Evolutionary conservation across 2,329 filamentous ascomycete species (phyloP).

Genomic region (Purpureocillium lavendulum): DNA sequence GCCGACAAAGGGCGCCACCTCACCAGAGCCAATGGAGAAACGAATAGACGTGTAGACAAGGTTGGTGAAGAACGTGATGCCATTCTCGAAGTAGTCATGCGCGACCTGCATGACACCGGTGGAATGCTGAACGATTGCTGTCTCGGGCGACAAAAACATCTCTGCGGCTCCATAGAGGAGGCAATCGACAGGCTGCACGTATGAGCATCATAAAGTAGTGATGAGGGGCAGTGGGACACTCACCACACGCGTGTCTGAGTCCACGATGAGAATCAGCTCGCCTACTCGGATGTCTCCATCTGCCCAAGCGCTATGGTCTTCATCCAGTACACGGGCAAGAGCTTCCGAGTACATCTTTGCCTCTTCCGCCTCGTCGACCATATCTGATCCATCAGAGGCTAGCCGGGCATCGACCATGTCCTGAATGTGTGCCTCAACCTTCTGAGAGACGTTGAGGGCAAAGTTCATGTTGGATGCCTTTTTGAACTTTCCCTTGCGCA

Average conservation of each 20-base stretch:
- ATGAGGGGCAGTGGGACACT: neutral
- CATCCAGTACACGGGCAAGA: constrained; percentile 40
- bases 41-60: constrained; percentile 67
- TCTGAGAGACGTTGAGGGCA: constrained; percentile 51
- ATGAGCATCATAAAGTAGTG: neutral
- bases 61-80: constrained; percentile 71
- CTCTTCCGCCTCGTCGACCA: constrained; percentile 21
- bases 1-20: constrained; percentile 67
- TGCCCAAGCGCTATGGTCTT: constrained; percentile 40
- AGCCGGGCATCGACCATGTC: constrained; percentile 14
- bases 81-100: constrained; percentile 63
- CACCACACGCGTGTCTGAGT: constrained; percentile 58
- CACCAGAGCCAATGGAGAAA: constrained; percentile 62
- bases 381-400: constrained; percentile 8
- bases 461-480: constrained; percentile 74
- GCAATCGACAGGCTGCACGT: constrained; percentile 46
- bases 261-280: constrained; percentile 57
- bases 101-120: constrained; percentile 73
- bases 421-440: constrained; percentile 52
- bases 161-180: constrained; percentile 62
- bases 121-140: constrained; percentile 63
- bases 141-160: constrained; percentile 62
- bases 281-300: constrained; percentile 53
- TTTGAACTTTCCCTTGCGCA: constrained; percentile 58
- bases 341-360: constrained; percentile 39